Percentiles rank a stretch among this genome's conserved stretches.
Evolutionary conservation across 352 stramenopile genomes (phyloP).

Genomic region (Plasmopara halstedii): DNA sequence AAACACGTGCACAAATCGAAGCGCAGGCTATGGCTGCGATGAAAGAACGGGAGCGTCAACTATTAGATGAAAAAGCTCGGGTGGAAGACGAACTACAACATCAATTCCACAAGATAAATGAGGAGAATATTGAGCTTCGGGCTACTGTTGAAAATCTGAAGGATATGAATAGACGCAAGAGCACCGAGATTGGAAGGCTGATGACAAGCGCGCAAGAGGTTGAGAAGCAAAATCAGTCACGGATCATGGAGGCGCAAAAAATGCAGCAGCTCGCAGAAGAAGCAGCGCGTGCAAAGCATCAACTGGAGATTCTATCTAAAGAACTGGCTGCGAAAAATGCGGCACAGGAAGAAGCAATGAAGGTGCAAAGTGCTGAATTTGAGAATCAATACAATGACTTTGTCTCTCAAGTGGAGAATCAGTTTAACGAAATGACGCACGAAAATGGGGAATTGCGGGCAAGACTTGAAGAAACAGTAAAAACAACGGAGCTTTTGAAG

Average conservation of each 20-base stretch:
- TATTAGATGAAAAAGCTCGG: slow-evolving; percentile 38
- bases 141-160: slow-evolving; percentile 40
- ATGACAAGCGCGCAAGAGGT: slow-evolving; percentile 38
- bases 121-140: slow-evolving; percentile 35
- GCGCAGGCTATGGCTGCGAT: slow-evolving; percentile 32
- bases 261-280: slow-evolving; percentile 39
- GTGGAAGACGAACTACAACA: slow-evolving; percentile 31
- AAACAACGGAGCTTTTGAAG: slow-evolving; percentile 27
- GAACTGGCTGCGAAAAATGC: slow-evolving; percentile 42
- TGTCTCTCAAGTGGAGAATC: slow-evolving; percentile 38
- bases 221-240: slow-evolving; percentile 18
- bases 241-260: slow-evolving; percentile 17
- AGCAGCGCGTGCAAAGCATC: slow-evolving; percentile 23
- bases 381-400: slow-evolving; percentile 56
- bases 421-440: slow-evolving; percentile 36
- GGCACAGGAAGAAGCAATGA: slow-evolving; percentile 36
- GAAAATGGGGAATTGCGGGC: slow-evolving; percentile 52
- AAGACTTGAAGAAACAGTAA: slow-evolving; percentile 38
- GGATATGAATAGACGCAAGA: slow-evolving; percentile 43
- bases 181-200: slow-evolving; percentile 40
- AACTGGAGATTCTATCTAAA: slow-evolving; percentile 37
- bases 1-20: slow-evolving; percentile 36
- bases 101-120: slow-evolving; percentile 27
- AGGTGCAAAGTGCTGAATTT: slow-evolving; percentile 38
- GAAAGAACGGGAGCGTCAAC: slow-evolving; percentile 41